Evolutionary conservation across 2,329 filamentous ascomycete species (phyloP).

Genomic region (Aspergillus nomiae): DNA sequence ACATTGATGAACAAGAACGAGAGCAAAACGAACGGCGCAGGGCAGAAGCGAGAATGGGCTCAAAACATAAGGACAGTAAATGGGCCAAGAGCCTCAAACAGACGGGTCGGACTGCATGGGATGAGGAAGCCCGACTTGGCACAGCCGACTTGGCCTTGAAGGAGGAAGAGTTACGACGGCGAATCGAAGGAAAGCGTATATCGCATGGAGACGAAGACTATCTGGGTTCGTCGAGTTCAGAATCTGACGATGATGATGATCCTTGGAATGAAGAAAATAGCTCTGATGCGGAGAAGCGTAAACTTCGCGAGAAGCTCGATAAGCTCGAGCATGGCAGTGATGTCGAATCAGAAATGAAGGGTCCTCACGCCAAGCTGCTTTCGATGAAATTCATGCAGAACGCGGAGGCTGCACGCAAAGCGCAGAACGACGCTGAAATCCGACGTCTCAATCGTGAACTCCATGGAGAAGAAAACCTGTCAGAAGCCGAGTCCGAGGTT

Average conservation of each 20-base stretch:
- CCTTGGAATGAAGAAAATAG: slow-evolving; percentile 59
- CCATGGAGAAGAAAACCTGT: slow-evolving; percentile 61
- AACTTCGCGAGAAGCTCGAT: slow-evolving; percentile 44
- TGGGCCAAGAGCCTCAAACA: slow-evolving; percentile 86
- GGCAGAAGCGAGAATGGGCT: slow-evolving; percentile 82
- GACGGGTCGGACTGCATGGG: slow-evolving; percentile 80
- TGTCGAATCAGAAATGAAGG: slow-evolving; percentile 38
- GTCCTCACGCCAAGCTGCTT: slow-evolving; percentile 68
- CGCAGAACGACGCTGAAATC: slow-evolving; percentile 77
- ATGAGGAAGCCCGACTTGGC: slow-evolving; percentile 78
- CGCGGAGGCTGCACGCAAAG: slow-evolving; percentile 75
- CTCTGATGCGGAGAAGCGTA: slow-evolving; percentile 39
- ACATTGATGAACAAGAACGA: slow-evolving; percentile 64
- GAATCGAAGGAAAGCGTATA: slow-evolving; percentile 73
- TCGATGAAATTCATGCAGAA: slow-evolving; percentile 94
- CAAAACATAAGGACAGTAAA: slow-evolving; percentile 83
- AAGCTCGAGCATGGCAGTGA: slow-evolving; percentile 54
- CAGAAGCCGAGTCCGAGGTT: slow-evolving; percentile 55
- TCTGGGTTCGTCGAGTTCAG: slow-evolving; percentile 57
- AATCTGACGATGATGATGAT: slow-evolving; percentile 59
- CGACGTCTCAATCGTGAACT: slow-evolving; percentile 71
- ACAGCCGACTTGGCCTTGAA: slow-evolving; percentile 78
- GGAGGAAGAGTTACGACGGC: slow-evolving; percentile 77
- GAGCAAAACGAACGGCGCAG: slow-evolving; percentile 71
- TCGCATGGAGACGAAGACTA: slow-evolving; percentile 63